Conservation (phyloP, 208 protist species). For the Trypanosoma avium region DNA sequence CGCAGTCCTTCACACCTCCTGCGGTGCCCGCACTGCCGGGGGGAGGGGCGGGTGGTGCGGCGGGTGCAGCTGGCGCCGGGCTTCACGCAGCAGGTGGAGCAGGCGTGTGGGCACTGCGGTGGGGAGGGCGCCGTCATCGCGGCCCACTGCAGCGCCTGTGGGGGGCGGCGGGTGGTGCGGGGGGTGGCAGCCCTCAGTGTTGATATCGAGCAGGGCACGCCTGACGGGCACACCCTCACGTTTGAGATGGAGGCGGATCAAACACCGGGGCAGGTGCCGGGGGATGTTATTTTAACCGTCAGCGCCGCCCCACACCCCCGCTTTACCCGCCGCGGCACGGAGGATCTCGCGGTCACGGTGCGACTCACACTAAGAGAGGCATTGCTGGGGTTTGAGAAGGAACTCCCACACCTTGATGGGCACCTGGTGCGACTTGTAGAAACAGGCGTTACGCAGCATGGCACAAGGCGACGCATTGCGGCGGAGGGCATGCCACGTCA, state of each 20-base stretch:
- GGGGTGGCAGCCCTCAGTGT: constrained; percentile 37
- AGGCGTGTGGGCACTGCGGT: constrained; percentile 69
- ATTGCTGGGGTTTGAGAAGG: constrained; percentile 75
- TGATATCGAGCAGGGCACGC: constrained; percentile 50
- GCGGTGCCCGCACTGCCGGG: constrained; percentile 40
- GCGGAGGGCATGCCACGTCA: constrained; percentile 88
- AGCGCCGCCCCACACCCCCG: constrained; percentile 34
- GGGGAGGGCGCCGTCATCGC: constrained; percentile 65
- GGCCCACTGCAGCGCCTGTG: constrained; percentile 56
- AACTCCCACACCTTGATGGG: constrained; percentile 72
- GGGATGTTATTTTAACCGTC: constrained; percentile 57
- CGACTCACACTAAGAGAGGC: constrained; percentile 72
- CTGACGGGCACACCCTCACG: constrained; percentile 41
- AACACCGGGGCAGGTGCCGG: constrained; percentile 46
- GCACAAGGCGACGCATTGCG: constrained; percentile 23
- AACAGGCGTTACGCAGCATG: constrained; percentile 44
- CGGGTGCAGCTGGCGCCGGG: constrained; percentile 41
- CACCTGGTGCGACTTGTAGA: constrained; percentile 44
- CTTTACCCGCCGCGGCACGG: constrained; percentile 54
- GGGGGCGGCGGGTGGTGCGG: constrained; percentile 42
- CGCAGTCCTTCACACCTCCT: constrained; percentile 27
- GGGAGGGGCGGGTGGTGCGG: constrained; percentile 33
- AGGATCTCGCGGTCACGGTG: constrained; percentile 59
- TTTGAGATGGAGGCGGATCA: constrained; percentile 62
- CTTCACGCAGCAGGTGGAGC: constrained; percentile 53